These are phyloP conservation scores for Zygotorulaspora sp. DNA, from an alignment of 805 yeast genomes.

Conservation along the genomic window DNA sequence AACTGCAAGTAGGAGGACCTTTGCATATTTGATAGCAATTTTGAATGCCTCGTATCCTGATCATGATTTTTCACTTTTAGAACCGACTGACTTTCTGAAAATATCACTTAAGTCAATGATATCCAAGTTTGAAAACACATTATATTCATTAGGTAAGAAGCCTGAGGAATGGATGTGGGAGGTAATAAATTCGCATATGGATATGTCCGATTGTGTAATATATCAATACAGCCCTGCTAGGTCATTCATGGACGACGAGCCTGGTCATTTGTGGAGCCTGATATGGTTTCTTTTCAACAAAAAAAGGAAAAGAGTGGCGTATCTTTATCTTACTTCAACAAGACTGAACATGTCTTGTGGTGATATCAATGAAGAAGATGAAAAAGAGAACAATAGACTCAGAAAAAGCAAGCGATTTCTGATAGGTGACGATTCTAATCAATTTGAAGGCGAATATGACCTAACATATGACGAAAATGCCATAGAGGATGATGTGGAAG, in stretches of 20 bases:
- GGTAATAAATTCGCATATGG: slow-evolving; percentile 77
- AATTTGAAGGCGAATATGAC: slow-evolving; percentile 45
- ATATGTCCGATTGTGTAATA: slow-evolving; percentile 49
- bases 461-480: slow-evolving; percentile 40
- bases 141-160: slow-evolving; percentile 59
- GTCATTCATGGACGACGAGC: slow-evolving; percentile 38
- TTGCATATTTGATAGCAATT: slow-evolving; percentile 86
- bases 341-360: slow-evolving; percentile 38
- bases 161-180: slow-evolving; percentile 81
- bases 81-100: slow-evolving; percentile 71
- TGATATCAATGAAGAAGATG: slow-evolving; percentile 40
- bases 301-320: slow-evolving; percentile 86
- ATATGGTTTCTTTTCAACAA: slow-evolving; percentile 93
- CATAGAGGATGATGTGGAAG: slow-evolving; percentile 35
- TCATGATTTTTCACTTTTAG: slow-evolving; percentile 84
- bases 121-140: slow-evolving; percentile 69
- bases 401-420: slow-evolving; percentile 29
- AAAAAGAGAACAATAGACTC: slow-evolving; percentile 15
- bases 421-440: slow-evolving; percentile 39
- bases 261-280: slow-evolving; percentile 43
- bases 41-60: slow-evolving; percentile 92
- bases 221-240: slow-evolving; percentile 51
- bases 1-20: slow-evolving; percentile 80
- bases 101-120: slow-evolving; percentile 46
- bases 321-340: slow-evolving; percentile 63